Conservation (phyloP, 306 rosid genomes). For the Glycine tomentella region DNA sequence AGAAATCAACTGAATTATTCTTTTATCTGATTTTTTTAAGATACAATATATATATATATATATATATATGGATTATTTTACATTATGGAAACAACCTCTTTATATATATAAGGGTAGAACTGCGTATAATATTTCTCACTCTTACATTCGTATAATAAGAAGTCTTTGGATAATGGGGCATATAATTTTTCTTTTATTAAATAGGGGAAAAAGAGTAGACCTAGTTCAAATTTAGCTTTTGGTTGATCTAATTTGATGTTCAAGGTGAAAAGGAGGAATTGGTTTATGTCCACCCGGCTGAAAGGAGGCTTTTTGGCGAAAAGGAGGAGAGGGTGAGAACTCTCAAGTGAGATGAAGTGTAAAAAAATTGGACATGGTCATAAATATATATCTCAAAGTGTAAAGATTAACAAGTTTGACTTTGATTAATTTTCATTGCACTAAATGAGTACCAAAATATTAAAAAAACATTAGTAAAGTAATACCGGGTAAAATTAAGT, state of each 20-base stretch:
- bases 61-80: neutral
- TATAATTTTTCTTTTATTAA: too few relatives aligned
- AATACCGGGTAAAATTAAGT: neutral
- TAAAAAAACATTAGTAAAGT: neutral
- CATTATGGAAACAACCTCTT: too few relatives aligned
- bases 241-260: conserved; percentile 12
- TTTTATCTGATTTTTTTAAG: neutral
- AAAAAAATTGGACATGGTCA: conserved; percentile 20
- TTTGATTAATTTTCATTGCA: neutral
- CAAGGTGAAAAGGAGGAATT: too few relatives aligned
- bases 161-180: too few relatives aligned
- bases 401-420: conserved; percentile 35
- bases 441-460: neutral
- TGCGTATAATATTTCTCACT: too few relatives aligned
- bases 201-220: neutral
- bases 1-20: neutral
- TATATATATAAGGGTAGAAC: too few relatives aligned
- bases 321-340: too few relatives aligned
- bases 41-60: neutral
- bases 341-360: too few relatives aligned
- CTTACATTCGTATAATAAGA: too few relatives aligned
- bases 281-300: too few relatives aligned
- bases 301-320: too few relatives aligned
- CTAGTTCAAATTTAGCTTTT: neutral
- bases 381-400: conserved; percentile 7